Percentiles rank a stretch among this genome's conserved stretches.
Evolutionary conservation across 768 basidiomycete species (phyloP).

Genomic region (Tricholomella constricta): DNA sequence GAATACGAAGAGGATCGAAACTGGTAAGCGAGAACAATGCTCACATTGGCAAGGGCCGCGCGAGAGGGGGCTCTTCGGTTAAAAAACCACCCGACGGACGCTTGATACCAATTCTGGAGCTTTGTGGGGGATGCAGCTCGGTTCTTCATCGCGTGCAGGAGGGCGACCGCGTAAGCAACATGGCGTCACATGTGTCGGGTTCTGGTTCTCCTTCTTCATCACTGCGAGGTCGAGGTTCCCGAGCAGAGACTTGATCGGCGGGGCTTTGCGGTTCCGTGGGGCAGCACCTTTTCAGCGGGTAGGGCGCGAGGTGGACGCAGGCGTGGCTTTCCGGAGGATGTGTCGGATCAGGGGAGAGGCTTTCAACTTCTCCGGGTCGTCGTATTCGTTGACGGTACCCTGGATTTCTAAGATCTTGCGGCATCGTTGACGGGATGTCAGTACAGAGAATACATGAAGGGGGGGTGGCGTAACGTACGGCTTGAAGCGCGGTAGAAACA

Average conservation of each 20-base stretch:
- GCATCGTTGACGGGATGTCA: neutral
- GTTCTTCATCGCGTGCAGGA: slow-evolving; percentile 13
- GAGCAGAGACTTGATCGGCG: slow-evolving; percentile 21
- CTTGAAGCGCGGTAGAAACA: slow-evolving; percentile 34
- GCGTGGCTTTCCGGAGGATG: slow-evolving; percentile 22
- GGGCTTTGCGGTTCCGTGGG: slow-evolving; percentile 13
- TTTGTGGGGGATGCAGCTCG: slow-evolving; percentile 20
- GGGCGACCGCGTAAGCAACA: slow-evolving; percentile 18
- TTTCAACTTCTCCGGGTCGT: slow-evolving; percentile 21
- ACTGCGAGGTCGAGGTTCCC: slow-evolving; percentile 57
- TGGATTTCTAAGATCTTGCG: slow-evolving; percentile 32
- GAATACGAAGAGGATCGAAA: neutral
- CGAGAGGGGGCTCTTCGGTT: slow-evolving; percentile 16
- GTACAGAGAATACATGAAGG: neutral
- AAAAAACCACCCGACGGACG: slow-evolving; percentile 22
- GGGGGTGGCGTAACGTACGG: slow-evolving; percentile 24
- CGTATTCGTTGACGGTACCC: slow-evolving; percentile 27
- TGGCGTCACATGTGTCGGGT: slow-evolving; percentile 63
- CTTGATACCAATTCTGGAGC: slow-evolving; percentile 14
- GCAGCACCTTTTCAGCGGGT: slow-evolving; percentile 4
- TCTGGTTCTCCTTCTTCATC: slow-evolving; percentile 54
- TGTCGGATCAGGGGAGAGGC: slow-evolving; percentile 28
- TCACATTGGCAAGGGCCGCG: slow-evolving; percentile 17
- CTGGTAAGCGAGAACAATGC: neutral
- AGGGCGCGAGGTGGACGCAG: slow-evolving; percentile 9